Evolutionary conservation across 192 early-diverging fungal genomes (phyloP), one percentile per base, ranked within the genome.

Genomic region (Linnemannia hyalina): DNA sequence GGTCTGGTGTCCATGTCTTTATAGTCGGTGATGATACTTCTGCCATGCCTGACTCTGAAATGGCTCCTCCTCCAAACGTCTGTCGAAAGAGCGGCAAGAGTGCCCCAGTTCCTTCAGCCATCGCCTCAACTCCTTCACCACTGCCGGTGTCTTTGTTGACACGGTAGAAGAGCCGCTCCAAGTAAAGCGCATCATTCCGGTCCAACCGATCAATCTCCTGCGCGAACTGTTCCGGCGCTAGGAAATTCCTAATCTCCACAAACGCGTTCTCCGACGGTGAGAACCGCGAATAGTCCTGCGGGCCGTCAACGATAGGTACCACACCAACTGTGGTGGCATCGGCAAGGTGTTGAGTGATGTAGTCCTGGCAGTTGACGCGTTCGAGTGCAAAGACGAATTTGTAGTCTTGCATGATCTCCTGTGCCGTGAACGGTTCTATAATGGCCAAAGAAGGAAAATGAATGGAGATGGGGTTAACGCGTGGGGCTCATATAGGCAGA

Each of bases 291-390:
- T 87, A 87, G 36, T 81, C 70, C 36, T 38, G 65, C 0, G 84
- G 80, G 15, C 80, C 84, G 49, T 87, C 84, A 11, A 87, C 84
- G 40, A 81, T 69, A 6, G 84, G 84, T 0, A 87, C 63, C 4
- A 70, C 69, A 11, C 84, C 84, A 0, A 74, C 84, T 6, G 29
- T 35, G 36, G 77, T 32, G 0, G 84, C 78, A 52, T 80, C 70
- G 16, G 80, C 80, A 8, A 87, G 74, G 6, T 46, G 23, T n/a
- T 26, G 35, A 8, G 71, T 57, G 32, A 87, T 75, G 52, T 77
- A 87, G 54, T 87, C 80, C 46, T 68, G 40, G 23, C 84, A 87
- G 36, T 87, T 75, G 69, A 74, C 44, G 10, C 36, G 68, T 63
- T 87, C 84, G 6, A 81, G 69, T 5, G 74, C 74, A 42, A 87